Base-by-base conservation (phyloP, 108 stramenopile genomes). In the Conticribra guillardii region DNA sequence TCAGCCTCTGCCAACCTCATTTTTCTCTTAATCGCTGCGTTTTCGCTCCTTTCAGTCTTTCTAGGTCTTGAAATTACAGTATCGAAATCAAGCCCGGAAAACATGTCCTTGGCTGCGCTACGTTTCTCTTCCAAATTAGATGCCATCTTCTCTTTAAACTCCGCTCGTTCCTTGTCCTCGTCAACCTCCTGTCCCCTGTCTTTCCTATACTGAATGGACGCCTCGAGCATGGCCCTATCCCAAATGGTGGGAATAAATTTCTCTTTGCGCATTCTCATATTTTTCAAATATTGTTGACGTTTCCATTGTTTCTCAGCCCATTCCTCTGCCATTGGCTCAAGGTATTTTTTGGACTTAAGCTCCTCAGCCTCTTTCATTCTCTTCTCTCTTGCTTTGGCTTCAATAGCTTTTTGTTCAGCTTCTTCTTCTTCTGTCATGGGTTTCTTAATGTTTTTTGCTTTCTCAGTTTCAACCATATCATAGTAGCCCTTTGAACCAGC, bases 231-330 rank as follows among this genome's bases (percentile, higher is more conserved):
- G 44, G 92, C 92, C 27, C 89, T 81, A 17, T 93, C 92, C 92
- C 92, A 93, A 16, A 90, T 82, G 21, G 69, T 61, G 50, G 90
- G 77, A 47, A 74, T 86, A 62, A 83, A 93, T 48, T 84, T 83
- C 1, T 84, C 86, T 56, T 93, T 82, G 19, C 70, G 73, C 69
- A 90, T 76, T 31, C 28, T 28, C 31, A 80, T 59, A 4, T 44
- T 17, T 59, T 57, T 17, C 83, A 83, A 26, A 66, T 84, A 80
- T 78, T 84, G 69, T 62, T 85, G 81, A 9, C 86, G 80, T 41
- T 85, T 85, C 49, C 69, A 90, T 64, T 93, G 87, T 34, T 87
- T 85, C 64, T 93, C 87, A 19, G 86, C 87, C 92, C 92, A 93
- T 50, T 89, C 86, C 24, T 52, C 85, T 24, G 89, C 92, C 62